phyloP scores from a whole-genome alignment of 148 eudicot genomes.

The Diospyros lotus region DNA sequence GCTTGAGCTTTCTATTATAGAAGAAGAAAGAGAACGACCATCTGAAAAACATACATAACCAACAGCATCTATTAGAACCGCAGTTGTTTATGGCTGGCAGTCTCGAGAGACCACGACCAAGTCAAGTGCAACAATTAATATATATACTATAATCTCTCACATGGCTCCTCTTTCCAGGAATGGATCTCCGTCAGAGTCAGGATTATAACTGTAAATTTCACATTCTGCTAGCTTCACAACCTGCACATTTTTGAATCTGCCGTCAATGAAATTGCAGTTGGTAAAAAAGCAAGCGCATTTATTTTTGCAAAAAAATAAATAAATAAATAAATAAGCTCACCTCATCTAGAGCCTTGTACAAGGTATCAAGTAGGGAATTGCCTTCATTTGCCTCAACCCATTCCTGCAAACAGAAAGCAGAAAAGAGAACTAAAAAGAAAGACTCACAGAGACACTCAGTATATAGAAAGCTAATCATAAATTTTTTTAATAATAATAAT shows the following conservation, averaged over 20 bases:
- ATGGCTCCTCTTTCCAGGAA: conserved; percentile 84
- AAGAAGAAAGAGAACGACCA: conserved; percentile 96
- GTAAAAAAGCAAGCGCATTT: neutral
- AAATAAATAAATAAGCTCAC: conserved; percentile 27
- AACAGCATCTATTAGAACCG: neutral
- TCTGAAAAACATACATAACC: conserved; percentile 34
- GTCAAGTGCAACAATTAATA: neutral
- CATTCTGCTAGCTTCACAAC: conserved; percentile 85
- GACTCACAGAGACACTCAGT: neutral
- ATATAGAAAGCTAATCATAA: neutral
- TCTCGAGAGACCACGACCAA: neutral
- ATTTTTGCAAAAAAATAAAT: no score
- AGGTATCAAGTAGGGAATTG: conserved; percentile 56
- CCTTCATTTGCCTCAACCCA: conserved; percentile 74
- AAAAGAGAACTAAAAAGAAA: neutral
- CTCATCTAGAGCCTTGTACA: conserved; percentile 88
- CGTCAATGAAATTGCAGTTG: conserved; percentile 4
- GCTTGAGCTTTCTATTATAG: conserved; percentile 87
- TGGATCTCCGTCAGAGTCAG: conserved; percentile 81
- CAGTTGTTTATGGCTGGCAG: conserved; percentile 1
- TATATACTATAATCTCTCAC: conserved; percentile 38
- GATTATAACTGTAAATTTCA: conserved; percentile 89
- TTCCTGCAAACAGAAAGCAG: conserved; percentile 37
- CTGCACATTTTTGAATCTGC: conserved; percentile 29
- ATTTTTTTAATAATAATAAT: neutral